These are phyloP conservation scores for Xeromyces bisporus DNA, from an alignment of 495 filamentous ascomycete genomes.

Conservation along the genomic window DNA sequence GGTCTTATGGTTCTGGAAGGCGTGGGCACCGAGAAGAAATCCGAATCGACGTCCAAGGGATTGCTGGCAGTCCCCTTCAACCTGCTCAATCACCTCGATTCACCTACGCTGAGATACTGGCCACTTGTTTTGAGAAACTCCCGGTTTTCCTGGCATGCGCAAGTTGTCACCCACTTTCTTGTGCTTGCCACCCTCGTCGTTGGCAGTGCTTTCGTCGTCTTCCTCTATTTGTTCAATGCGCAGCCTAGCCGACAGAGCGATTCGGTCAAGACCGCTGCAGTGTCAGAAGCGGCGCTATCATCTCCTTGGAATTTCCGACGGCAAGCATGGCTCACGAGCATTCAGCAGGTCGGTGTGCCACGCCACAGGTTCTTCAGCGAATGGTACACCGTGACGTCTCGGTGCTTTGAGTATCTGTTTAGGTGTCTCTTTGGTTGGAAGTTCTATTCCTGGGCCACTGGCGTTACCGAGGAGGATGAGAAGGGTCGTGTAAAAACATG, in stretches of 20 bases:
- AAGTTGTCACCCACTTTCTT: constrained; percentile 27
- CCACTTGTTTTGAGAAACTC: constrained; percentile 13
- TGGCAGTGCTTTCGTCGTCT: constrained; percentile 47
- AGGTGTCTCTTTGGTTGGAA: constrained; percentile 61
- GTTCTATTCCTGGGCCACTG: constrained; percentile 59
- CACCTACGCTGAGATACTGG: constrained; percentile 12
- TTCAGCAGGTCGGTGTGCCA: constrained; percentile 90
- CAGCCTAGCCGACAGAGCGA: constrained; percentile 24
- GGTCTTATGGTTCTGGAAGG: constrained; percentile 84
- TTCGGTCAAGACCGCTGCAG: constrained; percentile 9
- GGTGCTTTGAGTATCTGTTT: constrained; percentile 66
- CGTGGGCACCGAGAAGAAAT: constrained; percentile 34
- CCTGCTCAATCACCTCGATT: constrained; percentile 22
- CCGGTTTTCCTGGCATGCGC: constrained; percentile 25
- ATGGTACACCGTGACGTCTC: constrained; percentile 59
- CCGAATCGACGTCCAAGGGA: constrained; percentile 47
- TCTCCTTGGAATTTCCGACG: constrained; percentile 73
- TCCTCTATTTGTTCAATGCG: constrained; percentile 49
- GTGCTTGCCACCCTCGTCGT: constrained; percentile 48
- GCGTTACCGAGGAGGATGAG: constrained; percentile 72
- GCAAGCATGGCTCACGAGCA: constrained; percentile 85
- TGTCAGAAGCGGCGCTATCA: constrained; percentile 39
- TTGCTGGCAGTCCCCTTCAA: constrained; percentile 51
- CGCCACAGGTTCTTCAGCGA: constrained; percentile 72
- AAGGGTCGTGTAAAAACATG: constrained; percentile 78